phyloP scores from a whole-genome alignment of 352 stramenopile species.

The Pythium pyrilobum region DNA sequence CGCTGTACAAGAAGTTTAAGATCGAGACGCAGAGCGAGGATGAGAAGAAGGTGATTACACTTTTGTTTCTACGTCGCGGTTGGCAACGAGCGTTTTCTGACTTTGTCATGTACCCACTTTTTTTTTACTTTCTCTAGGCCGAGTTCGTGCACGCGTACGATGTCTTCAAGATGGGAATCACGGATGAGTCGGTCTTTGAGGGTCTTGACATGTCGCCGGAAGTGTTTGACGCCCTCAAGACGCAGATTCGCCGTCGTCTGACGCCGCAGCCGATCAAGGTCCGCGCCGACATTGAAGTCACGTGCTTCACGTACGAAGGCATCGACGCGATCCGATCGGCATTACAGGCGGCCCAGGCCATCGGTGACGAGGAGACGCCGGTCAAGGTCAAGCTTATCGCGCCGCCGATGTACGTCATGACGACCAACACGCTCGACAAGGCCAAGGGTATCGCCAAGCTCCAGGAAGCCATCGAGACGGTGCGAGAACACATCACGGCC shows the following conservation, averaged over 20 bases:
- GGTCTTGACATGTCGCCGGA: slow-evolving; percentile 87
- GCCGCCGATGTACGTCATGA: slow-evolving; percentile 99
- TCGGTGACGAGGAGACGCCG: slow-evolving; percentile 86
- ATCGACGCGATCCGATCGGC: slow-evolving; percentile 98
- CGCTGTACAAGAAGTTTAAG: slow-evolving; percentile 97
- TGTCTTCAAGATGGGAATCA: slow-evolving; percentile 98
- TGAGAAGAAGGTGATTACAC: slow-evolving; percentile 52
- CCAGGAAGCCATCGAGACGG: slow-evolving; percentile 94
- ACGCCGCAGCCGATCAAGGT: slow-evolving; percentile 99
- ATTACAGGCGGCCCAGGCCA: slow-evolving; percentile 86
- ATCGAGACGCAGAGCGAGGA: slow-evolving; percentile 73
- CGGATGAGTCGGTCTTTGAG: slow-evolving; percentile 83
- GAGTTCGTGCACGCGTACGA: slow-evolving; percentile 98
- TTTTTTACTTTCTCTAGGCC: slow-evolving; percentile 20
- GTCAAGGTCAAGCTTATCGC: slow-evolving; percentile 99
- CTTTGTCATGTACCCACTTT: neutral
- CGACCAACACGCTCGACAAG: slow-evolving; percentile 98
- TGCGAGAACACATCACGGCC: slow-evolving; percentile 90
- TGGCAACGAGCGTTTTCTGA: neutral
- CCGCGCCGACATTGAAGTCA: slow-evolving; percentile 99
- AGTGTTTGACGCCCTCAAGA: slow-evolving; percentile 89
- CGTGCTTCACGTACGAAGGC: slow-evolving; percentile 99
- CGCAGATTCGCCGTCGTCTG: slow-evolving; percentile 95
- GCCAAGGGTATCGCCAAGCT: slow-evolving; percentile 96
- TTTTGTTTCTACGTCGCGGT: neutral